phyloP scores from a whole-genome alignment of 768 basidiomycete genomes.

The Termitomyces sp. region DNA sequence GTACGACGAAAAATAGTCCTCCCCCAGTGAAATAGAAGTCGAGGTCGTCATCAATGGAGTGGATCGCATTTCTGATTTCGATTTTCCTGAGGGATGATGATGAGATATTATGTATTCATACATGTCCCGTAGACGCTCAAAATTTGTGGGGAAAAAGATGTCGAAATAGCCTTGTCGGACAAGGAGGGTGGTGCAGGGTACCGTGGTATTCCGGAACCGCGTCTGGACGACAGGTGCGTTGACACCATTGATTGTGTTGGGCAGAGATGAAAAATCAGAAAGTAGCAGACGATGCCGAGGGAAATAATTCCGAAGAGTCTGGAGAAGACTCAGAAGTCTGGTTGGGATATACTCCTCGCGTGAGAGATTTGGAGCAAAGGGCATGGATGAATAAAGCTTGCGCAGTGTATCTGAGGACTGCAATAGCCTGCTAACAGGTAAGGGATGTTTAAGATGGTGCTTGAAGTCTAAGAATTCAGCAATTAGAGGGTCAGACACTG shows the following conservation, averaged over 20 bases:
- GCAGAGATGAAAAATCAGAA: constrained; percentile 86
- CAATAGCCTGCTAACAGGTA: constrained; percentile 52
- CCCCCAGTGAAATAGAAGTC: constrained; percentile 46
- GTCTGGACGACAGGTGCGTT: constrained; percentile 95
- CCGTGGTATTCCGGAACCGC: constrained; percentile 74
- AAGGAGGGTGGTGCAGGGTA: constrained; percentile 85
- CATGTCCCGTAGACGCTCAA: constrained; percentile 79
- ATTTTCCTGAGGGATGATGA: constrained; percentile 25
- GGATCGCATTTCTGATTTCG: constrained; percentile 30
- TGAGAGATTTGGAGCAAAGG: constrained; percentile 89
- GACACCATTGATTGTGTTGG: constrained; percentile 75
- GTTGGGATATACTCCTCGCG: constrained; percentile 90
- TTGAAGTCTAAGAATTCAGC: constrained; percentile 71
- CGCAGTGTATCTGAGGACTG: constrained; percentile 53
- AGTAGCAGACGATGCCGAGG: constrained; percentile 92
- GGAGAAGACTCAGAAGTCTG: constrained; percentile 78
- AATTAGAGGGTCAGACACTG: constrained; percentile 82
- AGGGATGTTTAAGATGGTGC: constrained; percentile 47
- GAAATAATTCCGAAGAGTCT: constrained; percentile 76
- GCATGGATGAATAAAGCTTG: constrained; percentile 60
- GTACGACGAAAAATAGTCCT: constrained; percentile 70
- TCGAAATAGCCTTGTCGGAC: constrained; percentile 97
- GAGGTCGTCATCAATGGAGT: constrained; percentile 49
- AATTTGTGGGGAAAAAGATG: constrained; percentile 97
- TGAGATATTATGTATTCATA: constrained; percentile 79